These are phyloP conservation scores for Ceratocystis harringtonii DNA, from an alignment of 2,329 filamentous ascomycete genomes.

Conservation along the genomic window DNA sequence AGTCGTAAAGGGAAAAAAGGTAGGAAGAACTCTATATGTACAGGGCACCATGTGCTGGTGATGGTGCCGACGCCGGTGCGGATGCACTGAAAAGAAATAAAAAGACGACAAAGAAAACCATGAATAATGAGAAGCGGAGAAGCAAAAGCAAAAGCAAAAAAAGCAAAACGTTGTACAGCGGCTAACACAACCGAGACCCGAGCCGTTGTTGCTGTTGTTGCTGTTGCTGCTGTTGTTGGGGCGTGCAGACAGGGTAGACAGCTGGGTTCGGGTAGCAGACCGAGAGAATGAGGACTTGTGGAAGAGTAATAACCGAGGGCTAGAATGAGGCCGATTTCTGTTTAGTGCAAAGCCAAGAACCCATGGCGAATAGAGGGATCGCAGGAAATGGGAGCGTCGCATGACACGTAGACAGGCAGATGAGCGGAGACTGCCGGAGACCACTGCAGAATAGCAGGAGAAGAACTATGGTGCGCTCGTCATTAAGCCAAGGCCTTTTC, in stretches of 20 bases:
- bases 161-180: conserved; percentile 6
- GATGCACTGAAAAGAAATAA: conserved; percentile 1
- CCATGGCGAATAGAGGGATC: not conserved
- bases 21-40: conserved; percentile 15
- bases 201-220: not conserved
- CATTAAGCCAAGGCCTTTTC: conserved; percentile 25
- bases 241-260: not conserved
- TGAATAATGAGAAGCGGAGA: not conserved
- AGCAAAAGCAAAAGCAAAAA: not conserved
- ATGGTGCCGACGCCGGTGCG: not conserved
- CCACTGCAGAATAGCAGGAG: not conserved
- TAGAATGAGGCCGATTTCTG: not conserved
- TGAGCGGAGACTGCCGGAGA: not conserved
- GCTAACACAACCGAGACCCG: not conserved
- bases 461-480: not conserved
- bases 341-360: not conserved
- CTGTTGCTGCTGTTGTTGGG: not conserved
- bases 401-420: no score
- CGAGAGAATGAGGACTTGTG: not conserved
- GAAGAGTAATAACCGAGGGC: not conserved
- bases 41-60: conserved; percentile 7
- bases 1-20: conserved; percentile 8
- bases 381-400: not conserved
- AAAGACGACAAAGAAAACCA: not conserved
- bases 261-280: not conserved